These are phyloP conservation scores for Geranium rotundifolium DNA, from an alignment of 345 rosid genomes.

Conservation along the genomic window DNA sequence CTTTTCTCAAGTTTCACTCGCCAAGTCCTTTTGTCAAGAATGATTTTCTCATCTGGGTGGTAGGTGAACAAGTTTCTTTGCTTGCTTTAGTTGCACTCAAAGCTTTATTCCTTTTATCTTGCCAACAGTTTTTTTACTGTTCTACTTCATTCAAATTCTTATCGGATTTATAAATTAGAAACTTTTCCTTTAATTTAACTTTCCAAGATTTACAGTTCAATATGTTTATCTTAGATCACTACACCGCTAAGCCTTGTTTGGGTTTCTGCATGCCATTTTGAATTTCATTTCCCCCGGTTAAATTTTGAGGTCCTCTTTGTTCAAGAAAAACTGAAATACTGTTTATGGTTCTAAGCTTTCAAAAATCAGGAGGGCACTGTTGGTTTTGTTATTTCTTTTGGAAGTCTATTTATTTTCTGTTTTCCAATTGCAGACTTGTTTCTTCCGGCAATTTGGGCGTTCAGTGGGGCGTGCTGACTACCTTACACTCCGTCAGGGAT, in stretches of 20 bases:
- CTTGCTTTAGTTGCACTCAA: not conserved
- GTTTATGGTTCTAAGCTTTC: too few species aligned
- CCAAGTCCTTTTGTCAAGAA: slow-evolving; percentile 47
- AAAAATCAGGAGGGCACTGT: too few species aligned
- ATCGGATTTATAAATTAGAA: too few species aligned
- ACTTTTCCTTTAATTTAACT: too few species aligned
- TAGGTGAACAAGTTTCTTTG: slow-evolving; percentile 18
- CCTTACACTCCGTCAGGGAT: slow-evolving; percentile 78
- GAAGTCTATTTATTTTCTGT: slow-evolving; percentile 1
- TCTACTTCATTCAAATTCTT: too few species aligned
- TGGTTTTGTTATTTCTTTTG: not conserved
- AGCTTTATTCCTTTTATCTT: not conserved
- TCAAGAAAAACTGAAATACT: too few species aligned
- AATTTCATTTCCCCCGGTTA: not conserved
- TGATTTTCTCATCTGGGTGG: slow-evolving; percentile 76
- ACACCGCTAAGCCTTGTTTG: not conserved
- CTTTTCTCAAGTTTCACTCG: slow-evolving; percentile 58
- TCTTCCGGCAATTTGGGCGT: slow-evolving; percentile 74
- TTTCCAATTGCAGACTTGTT: slow-evolving; percentile 58
- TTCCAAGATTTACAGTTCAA: too few species aligned
- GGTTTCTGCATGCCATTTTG: not conserved
- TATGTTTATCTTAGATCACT: too few species aligned
- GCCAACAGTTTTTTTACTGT: not conserved
- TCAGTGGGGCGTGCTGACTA: slow-evolving; percentile 89
- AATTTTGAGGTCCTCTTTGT: too few species aligned